A percentile compares a stretch with the other conserved stretches of the same genome.
These are phyloP conservation scores for Purshia tridentata DNA, from an alignment of 306 rosid species.

Conservation along the genomic window DNA sequence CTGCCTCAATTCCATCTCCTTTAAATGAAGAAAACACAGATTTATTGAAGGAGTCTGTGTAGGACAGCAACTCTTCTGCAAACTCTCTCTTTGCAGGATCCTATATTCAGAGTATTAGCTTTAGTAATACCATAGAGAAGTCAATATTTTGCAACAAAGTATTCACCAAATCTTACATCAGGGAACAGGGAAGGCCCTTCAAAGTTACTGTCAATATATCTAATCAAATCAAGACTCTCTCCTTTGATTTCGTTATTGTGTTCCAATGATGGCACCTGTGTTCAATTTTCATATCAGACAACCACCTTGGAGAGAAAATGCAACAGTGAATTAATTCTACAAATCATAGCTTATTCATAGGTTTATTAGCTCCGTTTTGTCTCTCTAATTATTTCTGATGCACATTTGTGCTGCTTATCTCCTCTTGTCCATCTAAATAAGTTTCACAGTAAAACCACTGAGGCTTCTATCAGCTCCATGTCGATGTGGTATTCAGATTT, in stretches of 20 bases:
- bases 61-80: slow-evolving; percentile 69
- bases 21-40: slow-evolving; percentile 52
- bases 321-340: neutral
- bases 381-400: neutral
- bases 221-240: slow-evolving; percentile 73
- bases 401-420: neutral
- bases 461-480: neutral
- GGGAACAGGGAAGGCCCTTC: slow-evolving; percentile 71
- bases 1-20: slow-evolving; percentile 47
- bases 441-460: neutral
- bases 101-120: slow-evolving; percentile 28
- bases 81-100: slow-evolving; percentile 53
- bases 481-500: neutral
- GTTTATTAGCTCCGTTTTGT: neutral
- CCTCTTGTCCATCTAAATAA: neutral
- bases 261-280: slow-evolving; percentile 47
- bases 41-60: slow-evolving; percentile 51
- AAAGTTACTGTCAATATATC: slow-evolving; percentile 52
- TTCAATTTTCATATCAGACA: slow-evolving; percentile 10
- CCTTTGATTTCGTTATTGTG: slow-evolving; percentile 59
- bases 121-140: neutral
- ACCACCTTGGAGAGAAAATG: neutral
- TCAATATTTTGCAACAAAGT: slow-evolving; percentile 1
- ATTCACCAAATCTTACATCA: slow-evolving; percentile 42
- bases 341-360: neutral